A percentile compares a stretch with the other conserved stretches of the same genome.
Evolutionary conservation across 352 stramenopile species (phyloP).

Genomic region (Phytophthora brassicae): DNA sequence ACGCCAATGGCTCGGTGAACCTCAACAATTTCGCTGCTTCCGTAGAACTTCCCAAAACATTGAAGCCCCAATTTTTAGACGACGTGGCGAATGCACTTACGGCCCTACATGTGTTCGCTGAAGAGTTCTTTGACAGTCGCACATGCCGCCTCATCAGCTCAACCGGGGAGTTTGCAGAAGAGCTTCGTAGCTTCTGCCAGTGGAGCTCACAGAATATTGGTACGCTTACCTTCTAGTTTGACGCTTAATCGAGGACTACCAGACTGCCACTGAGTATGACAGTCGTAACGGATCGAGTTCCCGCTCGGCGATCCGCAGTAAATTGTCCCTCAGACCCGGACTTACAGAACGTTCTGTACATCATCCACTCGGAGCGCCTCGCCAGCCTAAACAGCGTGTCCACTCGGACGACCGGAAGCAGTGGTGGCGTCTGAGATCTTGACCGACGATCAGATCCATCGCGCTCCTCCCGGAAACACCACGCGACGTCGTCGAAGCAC

Average conservation of each 20-base stretch:
- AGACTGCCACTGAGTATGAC: background rate
- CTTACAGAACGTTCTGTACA: too few relatives aligned
- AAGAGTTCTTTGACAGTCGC: constrained; percentile 12
- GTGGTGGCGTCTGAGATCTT: background rate
- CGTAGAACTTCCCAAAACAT: background rate
- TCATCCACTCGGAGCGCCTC: too few relatives aligned
- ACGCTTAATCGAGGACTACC: background rate
- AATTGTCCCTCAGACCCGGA: too few relatives aligned
- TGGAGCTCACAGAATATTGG: background rate
- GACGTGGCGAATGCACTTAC: constrained; percentile 13
- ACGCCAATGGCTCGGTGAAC: constrained; percentile 11
- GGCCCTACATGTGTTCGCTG: constrained; percentile 7
- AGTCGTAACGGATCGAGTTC: too few relatives aligned
- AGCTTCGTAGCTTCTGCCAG: background rate
- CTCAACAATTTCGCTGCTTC: constrained; percentile 12
- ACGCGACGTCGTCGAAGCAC: background rate
- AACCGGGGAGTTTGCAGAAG: constrained; percentile 2
- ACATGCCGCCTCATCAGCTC: background rate
- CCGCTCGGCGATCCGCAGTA: too few relatives aligned
- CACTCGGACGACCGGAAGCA: too few relatives aligned
- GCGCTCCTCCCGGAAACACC: background rate
- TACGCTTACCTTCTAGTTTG: background rate
- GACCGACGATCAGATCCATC: background rate
- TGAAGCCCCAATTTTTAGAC: background rate
- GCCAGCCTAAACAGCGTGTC: background rate